Evolutionary conservation across 2,329 filamentous ascomycete species (phyloP).

Genomic region (Fusarium pseudoanthophilum): DNA sequence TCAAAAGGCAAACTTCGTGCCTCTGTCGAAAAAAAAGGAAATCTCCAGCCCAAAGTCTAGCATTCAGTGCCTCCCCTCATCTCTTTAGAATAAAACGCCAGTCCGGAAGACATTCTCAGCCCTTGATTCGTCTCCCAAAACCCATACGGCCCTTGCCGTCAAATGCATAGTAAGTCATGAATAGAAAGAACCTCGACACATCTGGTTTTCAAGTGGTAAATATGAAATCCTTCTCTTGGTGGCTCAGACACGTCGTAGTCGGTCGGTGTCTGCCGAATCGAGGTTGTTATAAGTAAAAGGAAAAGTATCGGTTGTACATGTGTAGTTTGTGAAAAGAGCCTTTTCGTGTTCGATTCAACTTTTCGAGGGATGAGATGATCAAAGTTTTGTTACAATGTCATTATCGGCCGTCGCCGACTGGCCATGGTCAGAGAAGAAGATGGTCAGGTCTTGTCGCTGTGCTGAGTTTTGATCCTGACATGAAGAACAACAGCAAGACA

Average conservation of each 20-base stretch:
- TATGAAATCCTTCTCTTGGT: background rate
- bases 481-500: constrained; percentile 56
- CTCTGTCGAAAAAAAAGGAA: background rate
- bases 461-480: constrained; percentile 51
- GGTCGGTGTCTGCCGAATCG: background rate
- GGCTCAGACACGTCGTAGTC: background rate
- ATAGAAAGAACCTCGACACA: constrained; percentile 25
- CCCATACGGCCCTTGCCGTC: constrained; percentile 40
- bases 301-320: constrained; percentile 7
- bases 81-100: constrained; percentile 39
- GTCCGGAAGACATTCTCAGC: constrained; percentile 63
- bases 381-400: background rate
- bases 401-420: too few species aligned
- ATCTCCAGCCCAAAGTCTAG: constrained; percentile 3
- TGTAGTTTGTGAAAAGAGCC: background rate
- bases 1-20: background rate
- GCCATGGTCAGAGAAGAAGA: constrained; percentile 16
- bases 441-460: constrained; percentile 21
- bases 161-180: constrained; percentile 43
- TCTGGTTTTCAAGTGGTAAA: background rate
- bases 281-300: constrained; percentile 15
- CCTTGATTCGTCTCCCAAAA: constrained; percentile 62
- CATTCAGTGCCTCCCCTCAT: constrained; percentile 8
- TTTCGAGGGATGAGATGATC: background rate
- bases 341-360: background rate